phyloP scores from a whole-genome alignment of 2,329 filamentous ascomycete genomes.

The Colletotrichum costaricense region DNA sequence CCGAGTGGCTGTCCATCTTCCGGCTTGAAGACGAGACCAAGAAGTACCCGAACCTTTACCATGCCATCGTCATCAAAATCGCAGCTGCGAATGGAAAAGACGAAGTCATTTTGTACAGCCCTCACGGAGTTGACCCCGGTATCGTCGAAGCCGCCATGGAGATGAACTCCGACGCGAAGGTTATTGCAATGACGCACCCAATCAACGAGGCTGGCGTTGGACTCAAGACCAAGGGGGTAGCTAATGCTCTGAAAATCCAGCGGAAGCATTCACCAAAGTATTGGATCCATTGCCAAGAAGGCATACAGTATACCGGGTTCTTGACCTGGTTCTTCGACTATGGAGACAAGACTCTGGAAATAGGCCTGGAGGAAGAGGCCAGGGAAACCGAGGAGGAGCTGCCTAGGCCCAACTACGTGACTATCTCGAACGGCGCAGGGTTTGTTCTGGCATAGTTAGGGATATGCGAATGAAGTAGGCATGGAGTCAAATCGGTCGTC shows the following conservation, averaged over 20 bases:
- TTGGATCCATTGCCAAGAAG: neutral
- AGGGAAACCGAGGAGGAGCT: neutral
- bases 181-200: conserved; percentile 12
- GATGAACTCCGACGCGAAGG: neutral
- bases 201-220: conserved; percentile 1
- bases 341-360: neutral
- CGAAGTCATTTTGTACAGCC: conserved; percentile 12
- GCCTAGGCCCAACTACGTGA: neutral
- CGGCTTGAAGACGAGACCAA: neutral
- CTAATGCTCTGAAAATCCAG: neutral
- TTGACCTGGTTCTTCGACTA: neutral
- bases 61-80: neutral
- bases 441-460: neutral
- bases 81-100: neutral
- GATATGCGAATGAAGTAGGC: neutral
- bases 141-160: neutral
- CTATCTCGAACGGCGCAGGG: neutral
- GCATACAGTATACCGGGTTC: neutral
- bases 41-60: neutral
- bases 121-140: conserved; percentile 6
- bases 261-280: neutral
- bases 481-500: too few species aligned
- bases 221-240: neutral
- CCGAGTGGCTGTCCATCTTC: conserved; percentile 11
- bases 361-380: conserved; percentile 1